Evolutionary conservation across 257 asterid genomes (phyloP), one percentile per base, ranked within the genome.

Genomic region (Avicennia marina): DNA sequence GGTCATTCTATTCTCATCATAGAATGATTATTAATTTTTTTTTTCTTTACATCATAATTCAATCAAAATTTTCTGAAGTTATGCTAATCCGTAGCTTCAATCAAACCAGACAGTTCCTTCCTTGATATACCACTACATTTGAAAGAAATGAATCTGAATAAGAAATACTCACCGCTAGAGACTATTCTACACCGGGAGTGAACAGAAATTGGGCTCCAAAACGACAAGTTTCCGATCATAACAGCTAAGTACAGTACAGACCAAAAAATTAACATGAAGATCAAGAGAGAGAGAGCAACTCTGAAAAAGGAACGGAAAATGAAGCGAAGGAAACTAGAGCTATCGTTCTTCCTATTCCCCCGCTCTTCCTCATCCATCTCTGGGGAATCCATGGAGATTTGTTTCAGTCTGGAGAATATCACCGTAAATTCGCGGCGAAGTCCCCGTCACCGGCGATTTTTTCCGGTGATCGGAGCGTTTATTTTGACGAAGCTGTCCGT

Each of bases 181-280:
- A 88, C 83, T 24, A 91, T 86, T 68, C 75, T 84, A 85, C 98
- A 91, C 59, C 75, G 83, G 27, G 97, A 80, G 36, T 84, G 84
- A 16, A 91, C 82, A 43, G 94, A 79, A 68, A 91, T 89, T 22
- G 95, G 97, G 73, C 75, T 83, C 90, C 94, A 83, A 63, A 83
- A 50, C 38, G 95, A 71, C 43, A 85, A 60, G 61, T 75, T 81
- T 8, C 79, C 95, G 33, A 84, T 39, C 41, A 76, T 63, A 73
- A 82, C 85, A 53, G 94, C 93, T 29, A 81, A 25, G 58, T 76
- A 76, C 45, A 91, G 69, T 53, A 83, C 56, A 52, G 78, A 47
- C 68, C 85, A 79, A 0, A 81, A 75, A 10, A 79, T 56, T 1
- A 70, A 46, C 26, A 78, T 29, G 57, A 85, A 73, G 36, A 80